Evolutionary conservation across 345 rosid species (phyloP), one percentile per base, ranked within the genome.

Genomic region (Physaria fendleri): DNA sequence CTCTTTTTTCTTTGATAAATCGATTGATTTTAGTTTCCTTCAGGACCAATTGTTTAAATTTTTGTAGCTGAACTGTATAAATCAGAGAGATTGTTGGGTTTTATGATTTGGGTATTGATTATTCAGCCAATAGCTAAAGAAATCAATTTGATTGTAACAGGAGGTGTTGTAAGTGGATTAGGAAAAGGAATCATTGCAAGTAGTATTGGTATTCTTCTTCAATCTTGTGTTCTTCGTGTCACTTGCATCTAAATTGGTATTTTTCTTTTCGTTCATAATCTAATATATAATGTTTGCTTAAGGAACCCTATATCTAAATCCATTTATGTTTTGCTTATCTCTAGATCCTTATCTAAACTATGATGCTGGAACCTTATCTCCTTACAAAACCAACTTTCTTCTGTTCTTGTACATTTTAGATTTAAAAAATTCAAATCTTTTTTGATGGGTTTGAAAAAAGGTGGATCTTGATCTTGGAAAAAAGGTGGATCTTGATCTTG

Each of bases 321-420:
- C 9, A 44, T 3, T 35, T 24, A 7, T 16, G 5, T 35, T 24
- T 12, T 16, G 5, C 7, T 10, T 0, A 45, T 46, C 14, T 37
- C 15, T 78, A 90, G 97, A 90, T 83, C 97, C 97, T 69, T 90
- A 90, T 68, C 64, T 87, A 53, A 87, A 90, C 44, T 82, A 78
- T 38, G 98, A 87, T 77, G 97, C 94, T 10, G 97, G 96, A 51
- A 90, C 97, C 20, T 87, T 90, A 90, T 90, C 94, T 8, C 94
- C 94, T 58, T 80, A 78, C 4, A 5, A 40, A 61, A 15, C 17
- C 11, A 42, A 6, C 20, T 29, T 32, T 5, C 1, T n/a, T 62
- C 6, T 29, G 15, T 63, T 51, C 50, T 29, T 51, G 12, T 9
- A 38, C 22, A 16, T 30, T 28, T 37, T 20, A 12, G 11, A 43